Percentiles rank a stretch among this genome's conserved stretches.
These are phyloP conservation scores for Myxozyma mucilagina DNA, from an alignment of 805 yeast genomes.

Conservation along the genomic window DNA sequence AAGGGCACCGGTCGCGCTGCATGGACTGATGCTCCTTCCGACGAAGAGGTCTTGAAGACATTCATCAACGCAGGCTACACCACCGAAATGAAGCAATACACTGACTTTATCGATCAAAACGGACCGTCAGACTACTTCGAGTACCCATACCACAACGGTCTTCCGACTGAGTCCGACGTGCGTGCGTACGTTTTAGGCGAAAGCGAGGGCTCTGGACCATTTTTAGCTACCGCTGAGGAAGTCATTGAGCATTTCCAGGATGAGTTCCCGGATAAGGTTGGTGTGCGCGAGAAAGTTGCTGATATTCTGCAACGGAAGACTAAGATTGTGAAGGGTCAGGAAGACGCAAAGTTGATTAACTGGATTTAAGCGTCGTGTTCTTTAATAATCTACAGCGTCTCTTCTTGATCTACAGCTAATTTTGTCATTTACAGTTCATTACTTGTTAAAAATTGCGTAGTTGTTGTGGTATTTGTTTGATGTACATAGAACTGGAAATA, in stretches of 20 bases:
- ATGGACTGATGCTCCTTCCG: conserved; percentile 49
- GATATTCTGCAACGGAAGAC: conserved; percentile 62
- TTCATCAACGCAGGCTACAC: conserved; percentile 30
- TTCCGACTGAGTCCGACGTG: conserved; percentile 72
- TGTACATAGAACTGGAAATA: no score
- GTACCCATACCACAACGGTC: conserved; percentile 70
- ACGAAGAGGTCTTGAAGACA: conserved; percentile 39
- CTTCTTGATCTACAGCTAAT: neutral
- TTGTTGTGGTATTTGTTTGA: no score
- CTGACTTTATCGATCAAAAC: neutral
- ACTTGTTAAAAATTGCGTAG: no score
- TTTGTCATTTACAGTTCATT: no score
- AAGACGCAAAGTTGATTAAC: conserved; percentile 48
- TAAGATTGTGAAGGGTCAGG: conserved; percentile 42
- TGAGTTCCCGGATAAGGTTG: conserved; percentile 54
- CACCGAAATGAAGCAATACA: conserved; percentile 3
- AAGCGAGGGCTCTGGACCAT: conserved; percentile 63
- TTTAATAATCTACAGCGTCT: conserved; percentile 1
- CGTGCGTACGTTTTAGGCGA: conserved; percentile 67
- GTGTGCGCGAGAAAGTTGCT: conserved; percentile 61
- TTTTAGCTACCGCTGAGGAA: conserved; percentile 67
- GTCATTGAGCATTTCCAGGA: conserved; percentile 62
- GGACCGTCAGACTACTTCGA: conserved; percentile 45
- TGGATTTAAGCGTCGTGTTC: conserved; percentile 45
- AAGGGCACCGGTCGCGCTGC: conserved; percentile 58